Evolutionary conservation across 371 early-diverging fungal species (phyloP), one percentile per base, ranked within the genome.

Genomic region (Mucor indicus): DNA sequence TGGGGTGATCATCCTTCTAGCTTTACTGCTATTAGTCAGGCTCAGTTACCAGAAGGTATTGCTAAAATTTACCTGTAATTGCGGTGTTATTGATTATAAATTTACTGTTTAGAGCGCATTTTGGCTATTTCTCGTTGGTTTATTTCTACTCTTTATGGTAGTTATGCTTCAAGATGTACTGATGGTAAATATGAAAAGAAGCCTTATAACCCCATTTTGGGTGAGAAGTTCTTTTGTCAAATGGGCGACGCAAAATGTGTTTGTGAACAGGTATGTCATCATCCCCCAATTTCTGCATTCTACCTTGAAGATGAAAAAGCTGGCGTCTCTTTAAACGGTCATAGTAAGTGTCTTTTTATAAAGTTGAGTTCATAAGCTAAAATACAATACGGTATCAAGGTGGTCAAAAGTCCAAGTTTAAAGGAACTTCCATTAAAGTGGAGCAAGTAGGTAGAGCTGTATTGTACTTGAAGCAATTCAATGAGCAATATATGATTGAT

Each of bases 221-320:
- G 97, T 30, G 98, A 98, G 68, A 83, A 89, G 23, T 96, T 95
- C 71, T 53, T 49, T 40, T 74, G 70, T 57, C 50, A 35, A 20
- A 57, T 65, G 53, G 74, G 70, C 1, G 59, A 65, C 35, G 53
- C 63, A n/a, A 57, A 67, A 20, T 70, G 70, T 50, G 41, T 67
- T 23, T 69, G 90, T 53, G 90, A 90, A 50, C 87, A 87, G 55
- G 92, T 95, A 12, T 91, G 92, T 25, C 98, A 98, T 66, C 97
- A 96, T 64, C 98, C 98, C n/a, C 98, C 98, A 10, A 83, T 81
- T 48, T 78, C 81, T 43, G 82, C 80, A 1, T 79, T 88, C 57
- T 86, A 84, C 44, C 62, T 89, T 29, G 88, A 86, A 59, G 79
- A 86, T 59, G 74, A 75, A 23, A 67, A 77, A 46, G 69, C 76